A percentile compares a stretch with the other conserved stretches of the same genome.
Evolutionary conservation across 2,329 filamentous ascomycete genomes (phyloP).

Genomic region (Westerdykella aurantiaca): DNA sequence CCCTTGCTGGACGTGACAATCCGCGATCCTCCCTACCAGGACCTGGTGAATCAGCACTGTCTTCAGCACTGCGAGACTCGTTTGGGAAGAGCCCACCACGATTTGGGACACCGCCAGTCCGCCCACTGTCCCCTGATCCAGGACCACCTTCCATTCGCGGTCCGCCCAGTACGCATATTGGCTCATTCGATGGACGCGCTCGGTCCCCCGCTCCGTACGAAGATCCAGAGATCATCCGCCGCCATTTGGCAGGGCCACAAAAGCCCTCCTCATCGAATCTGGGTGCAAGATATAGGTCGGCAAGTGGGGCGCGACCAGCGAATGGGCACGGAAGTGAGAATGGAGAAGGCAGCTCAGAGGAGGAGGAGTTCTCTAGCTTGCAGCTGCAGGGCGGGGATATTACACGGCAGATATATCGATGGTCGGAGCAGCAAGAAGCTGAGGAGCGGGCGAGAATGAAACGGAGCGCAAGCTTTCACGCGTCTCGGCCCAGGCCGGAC

Average conservation of each 20-base stretch:
- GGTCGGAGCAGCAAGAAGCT: constrained; percentile 82
- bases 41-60: constrained; percentile 80
- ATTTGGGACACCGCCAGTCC: constrained; percentile 53
- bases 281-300: constrained; percentile 32
- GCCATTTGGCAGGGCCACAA: constrained; percentile 75
- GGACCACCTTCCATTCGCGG: constrained; percentile 42
- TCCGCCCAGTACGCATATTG: constrained; percentile 65
- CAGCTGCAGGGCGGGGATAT: constrained; percentile 91
- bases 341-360: constrained; percentile 20
- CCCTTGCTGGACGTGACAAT: constrained; percentile 58
- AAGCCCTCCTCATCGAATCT: constrained; percentile 35
- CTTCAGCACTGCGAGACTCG: constrained; percentile 75
- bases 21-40: constrained; percentile 58
- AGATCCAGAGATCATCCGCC: constrained; percentile 83
- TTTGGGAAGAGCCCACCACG: constrained; percentile 62
- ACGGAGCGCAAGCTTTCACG: constrained; percentile 82
- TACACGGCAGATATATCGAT: constrained; percentile 90
- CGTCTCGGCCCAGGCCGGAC: constrained; percentile 71
- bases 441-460: constrained; percentile 57
- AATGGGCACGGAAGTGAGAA: constrained; percentile 21
- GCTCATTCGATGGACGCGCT: constrained; percentile 69
- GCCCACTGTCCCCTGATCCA: constrained; percentile 52
- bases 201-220: constrained; percentile 62
- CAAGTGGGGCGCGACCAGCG: constrained; percentile 14
- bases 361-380: constrained; percentile 87